These are phyloP conservation scores for Backusella circina DNA, from an alignment of 192 early-diverging fungal species.

Conservation along the genomic window DNA sequence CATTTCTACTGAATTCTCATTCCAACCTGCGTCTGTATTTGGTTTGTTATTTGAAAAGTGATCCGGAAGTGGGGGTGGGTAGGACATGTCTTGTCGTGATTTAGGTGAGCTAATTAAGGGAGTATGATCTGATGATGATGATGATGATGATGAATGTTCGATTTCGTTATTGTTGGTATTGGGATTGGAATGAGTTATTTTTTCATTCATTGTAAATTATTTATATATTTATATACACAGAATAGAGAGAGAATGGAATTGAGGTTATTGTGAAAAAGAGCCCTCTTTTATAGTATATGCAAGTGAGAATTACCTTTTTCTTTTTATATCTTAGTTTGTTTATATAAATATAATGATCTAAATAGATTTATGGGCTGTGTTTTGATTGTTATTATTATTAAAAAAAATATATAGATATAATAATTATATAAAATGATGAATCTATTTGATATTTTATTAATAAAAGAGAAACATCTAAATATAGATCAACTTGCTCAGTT, in stretches of 20 bases:
- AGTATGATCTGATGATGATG: neutral
- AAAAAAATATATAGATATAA: too few relatives aligned
- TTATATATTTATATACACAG: neutral
- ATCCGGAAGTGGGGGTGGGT: neutral
- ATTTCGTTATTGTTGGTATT: neutral
- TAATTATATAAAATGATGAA: neutral
- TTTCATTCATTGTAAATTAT: neutral
- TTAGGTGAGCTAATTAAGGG: neutral
- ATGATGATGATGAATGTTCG: neutral
- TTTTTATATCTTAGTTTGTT: conserved; percentile 1
- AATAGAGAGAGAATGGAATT: neutral
- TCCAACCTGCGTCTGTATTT: neutral
- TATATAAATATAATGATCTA: neutral
- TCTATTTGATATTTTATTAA: neutral
- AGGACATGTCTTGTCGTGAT: neutral
- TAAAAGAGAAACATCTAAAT: neutral
- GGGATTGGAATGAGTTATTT: neutral
- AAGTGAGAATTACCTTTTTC: neutral
- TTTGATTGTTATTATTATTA: neutral
- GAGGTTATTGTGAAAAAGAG: neutral
- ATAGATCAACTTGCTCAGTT: neutral
- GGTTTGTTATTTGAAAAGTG: neutral
- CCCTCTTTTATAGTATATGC: neutral
- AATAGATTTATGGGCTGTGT: neutral
- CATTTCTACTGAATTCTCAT: neutral